These are phyloP conservation scores for Pythium phragmiticola DNA, from an alignment of 352 stramenopile species.

Conservation along the genomic window DNA sequence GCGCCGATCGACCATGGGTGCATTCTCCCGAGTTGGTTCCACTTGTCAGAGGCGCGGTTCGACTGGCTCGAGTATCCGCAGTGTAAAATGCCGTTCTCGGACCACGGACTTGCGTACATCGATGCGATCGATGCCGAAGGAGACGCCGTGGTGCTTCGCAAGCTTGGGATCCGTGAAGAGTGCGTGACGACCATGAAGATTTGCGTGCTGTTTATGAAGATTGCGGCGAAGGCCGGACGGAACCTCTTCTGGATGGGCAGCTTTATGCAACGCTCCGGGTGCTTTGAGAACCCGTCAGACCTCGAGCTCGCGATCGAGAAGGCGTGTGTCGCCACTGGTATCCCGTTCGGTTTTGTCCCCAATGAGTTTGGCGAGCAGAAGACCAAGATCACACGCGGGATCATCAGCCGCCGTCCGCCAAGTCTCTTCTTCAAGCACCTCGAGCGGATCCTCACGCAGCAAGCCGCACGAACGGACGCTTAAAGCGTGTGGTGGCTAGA, in stretches of 20 bases:
- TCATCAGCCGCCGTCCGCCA: constrained; percentile 70
- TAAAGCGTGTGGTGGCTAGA: neutral
- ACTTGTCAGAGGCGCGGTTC: constrained; percentile 75
- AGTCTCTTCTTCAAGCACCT: constrained; percentile 57
- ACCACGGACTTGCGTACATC: constrained; percentile 49
- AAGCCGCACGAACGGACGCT: constrained; percentile 6
- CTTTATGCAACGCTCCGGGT: constrained; percentile 66
- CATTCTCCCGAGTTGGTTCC: constrained; percentile 79
- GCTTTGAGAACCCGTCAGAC: constrained; percentile 62
- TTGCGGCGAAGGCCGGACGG: constrained; percentile 43
- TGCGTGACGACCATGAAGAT: constrained; percentile 75
- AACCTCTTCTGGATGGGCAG: constrained; percentile 67
- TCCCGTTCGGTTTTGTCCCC: constrained; percentile 54
- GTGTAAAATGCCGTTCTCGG: constrained; percentile 53
- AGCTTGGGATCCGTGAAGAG: constrained; percentile 66
- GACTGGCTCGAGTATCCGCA: constrained; percentile 84
- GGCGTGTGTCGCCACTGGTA: constrained; percentile 40
- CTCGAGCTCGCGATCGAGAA: constrained; percentile 49
- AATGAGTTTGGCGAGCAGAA: constrained; percentile 69
- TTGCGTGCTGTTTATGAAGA: constrained; percentile 69
- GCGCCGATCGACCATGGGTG: constrained; percentile 75
- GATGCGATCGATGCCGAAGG: constrained; percentile 44
- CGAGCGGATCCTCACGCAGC: constrained; percentile 30
- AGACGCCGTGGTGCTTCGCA: constrained; percentile 50
- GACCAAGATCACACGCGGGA: constrained; percentile 40